Evolutionary conservation across 768 basidiomycete genomes (phyloP), one percentile per base, ranked within the genome.

Genomic region (Rickenella mellea): DNA sequence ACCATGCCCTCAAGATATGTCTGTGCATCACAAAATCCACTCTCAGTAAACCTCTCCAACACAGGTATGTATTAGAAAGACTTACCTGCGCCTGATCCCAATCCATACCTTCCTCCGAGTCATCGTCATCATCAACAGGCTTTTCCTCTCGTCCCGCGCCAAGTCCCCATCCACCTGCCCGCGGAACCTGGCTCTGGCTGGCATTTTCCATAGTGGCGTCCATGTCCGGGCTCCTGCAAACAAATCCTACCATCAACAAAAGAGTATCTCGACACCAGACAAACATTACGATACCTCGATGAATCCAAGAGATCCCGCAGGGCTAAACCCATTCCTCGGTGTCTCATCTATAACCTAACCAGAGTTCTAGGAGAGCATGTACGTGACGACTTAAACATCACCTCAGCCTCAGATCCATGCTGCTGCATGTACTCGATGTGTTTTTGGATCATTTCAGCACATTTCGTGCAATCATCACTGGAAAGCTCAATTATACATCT

Each of bases 391-490:
- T n/a, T n/a, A n/a, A n/a, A n/a, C n/a, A n/a, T n/a, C n/a, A n/a
- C n/a, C n/a, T n/a, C n/a, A n/a, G n/a, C n/a, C n/a, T n/a, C n/a
- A n/a, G n/a, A n/a, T 5, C 85, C 87, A 46, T 78, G 67, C 35
- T 73, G 64, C 35, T 76, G 69, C 26, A 74, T 73, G 2, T 80
- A 57, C 4, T 77, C 71, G 12, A 97, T 63, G 24, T 88, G 60
- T 51, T 80, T 89, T 54, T 96, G 89, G 32, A 94, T 55, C 1
- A 70, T 66, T 56, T 91, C 86, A 2, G 86, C 91, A 45, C 82
- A 85, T 62, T 87, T 94, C 5, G 66, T 64, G 0, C 70, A 73
- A 54, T 98, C 92, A 28, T 74, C 64, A 4, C 92, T 91, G n/a
- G n/a, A n/a, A n/a, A 51, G 26, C 27, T 31, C 5, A 9, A n/a